These are phyloP conservation scores for Sicyos baderoa DNA, from an alignment of 306 rosid genomes.

Conservation along the genomic window DNA sequence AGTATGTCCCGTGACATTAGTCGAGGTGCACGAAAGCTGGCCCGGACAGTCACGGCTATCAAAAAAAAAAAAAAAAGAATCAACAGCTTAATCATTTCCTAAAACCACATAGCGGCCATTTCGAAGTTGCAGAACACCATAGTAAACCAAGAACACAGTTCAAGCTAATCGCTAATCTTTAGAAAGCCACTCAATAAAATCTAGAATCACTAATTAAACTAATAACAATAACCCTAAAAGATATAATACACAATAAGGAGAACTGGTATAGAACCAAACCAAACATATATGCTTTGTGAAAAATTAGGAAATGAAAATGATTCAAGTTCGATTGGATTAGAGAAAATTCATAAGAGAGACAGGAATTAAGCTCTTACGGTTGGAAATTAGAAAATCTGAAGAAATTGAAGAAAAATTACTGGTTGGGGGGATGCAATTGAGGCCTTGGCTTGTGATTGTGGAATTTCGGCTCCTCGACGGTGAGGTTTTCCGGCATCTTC, in stretches of 20 bases:
- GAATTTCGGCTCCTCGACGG: background rate
- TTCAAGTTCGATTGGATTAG: background rate
- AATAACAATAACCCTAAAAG: background rate
- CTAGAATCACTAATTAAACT: background rate
- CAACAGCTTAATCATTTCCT: background rate
- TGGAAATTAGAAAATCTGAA: background rate
- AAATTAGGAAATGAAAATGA: background rate
- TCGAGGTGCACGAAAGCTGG: too few relatives aligned
- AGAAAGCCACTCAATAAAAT: background rate
- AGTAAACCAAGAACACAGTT: background rate
- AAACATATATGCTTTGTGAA: background rate
- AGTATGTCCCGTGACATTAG: too few relatives aligned
- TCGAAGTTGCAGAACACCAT: background rate
- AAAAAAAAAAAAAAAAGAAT: too few relatives aligned
- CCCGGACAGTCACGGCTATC: too few relatives aligned
- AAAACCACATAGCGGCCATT: background rate
- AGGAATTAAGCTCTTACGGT: background rate
- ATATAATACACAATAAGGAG: background rate
- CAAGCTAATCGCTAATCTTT: background rate
- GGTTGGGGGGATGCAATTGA: conserved; percentile 28
- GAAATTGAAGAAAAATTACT: conserved; percentile 30
- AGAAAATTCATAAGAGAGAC: background rate
- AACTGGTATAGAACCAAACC: background rate
- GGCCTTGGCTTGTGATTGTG: conserved; percentile 19
- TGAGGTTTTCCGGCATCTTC: conserved; percentile 24